Evolutionary conservation across 768 basidiomycete genomes (phyloP).

Genomic region (Mycena sanguinolenta): DNA sequence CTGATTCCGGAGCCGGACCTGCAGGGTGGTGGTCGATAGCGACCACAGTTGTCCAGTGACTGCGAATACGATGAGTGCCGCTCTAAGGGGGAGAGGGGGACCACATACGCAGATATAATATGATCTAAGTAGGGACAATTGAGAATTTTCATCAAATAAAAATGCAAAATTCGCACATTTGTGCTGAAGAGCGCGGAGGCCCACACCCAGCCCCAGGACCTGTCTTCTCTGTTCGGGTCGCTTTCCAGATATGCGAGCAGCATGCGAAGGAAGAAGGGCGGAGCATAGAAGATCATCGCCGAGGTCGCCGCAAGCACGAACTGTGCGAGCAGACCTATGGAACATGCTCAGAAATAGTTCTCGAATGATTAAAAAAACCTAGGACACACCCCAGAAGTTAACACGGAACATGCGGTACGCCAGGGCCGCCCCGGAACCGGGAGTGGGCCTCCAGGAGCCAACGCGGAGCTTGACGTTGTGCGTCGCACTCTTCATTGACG

Average conservation of each 20-base stretch:
- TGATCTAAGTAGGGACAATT: neutral
- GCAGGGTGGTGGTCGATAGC: constrained; percentile 66
- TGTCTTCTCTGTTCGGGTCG: constrained; percentile 64
- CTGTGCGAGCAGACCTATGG: constrained; percentile 53
- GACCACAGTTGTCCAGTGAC: constrained; percentile 71
- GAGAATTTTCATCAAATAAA: neutral
- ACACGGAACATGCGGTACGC: constrained; percentile 71
- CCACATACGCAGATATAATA: neutral
- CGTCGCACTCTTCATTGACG: constrained; percentile 72
- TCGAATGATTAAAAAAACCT: neutral
- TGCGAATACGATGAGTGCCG: constrained; percentile 32
- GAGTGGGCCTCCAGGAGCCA: constrained; percentile 68
- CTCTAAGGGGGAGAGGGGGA: neutral
- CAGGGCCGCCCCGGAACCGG: constrained; percentile 76
- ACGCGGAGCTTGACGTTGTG: constrained; percentile 64
- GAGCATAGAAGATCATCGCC: constrained; percentile 76
- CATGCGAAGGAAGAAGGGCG: constrained; percentile 69
- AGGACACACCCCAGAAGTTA: constrained; percentile 52
- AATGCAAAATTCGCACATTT: constrained; percentile 44
- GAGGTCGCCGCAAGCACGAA: constrained; percentile 65
- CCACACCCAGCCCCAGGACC: constrained; percentile 78
- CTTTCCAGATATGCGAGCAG: constrained; percentile 72
- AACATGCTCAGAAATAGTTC: neutral
- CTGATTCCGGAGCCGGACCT: constrained; percentile 71
- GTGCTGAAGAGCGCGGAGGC: constrained; percentile 65